Evolutionary conservation across 2,329 filamentous ascomycete species (phyloP).

Genomic region (Penicillium italicum): DNA sequence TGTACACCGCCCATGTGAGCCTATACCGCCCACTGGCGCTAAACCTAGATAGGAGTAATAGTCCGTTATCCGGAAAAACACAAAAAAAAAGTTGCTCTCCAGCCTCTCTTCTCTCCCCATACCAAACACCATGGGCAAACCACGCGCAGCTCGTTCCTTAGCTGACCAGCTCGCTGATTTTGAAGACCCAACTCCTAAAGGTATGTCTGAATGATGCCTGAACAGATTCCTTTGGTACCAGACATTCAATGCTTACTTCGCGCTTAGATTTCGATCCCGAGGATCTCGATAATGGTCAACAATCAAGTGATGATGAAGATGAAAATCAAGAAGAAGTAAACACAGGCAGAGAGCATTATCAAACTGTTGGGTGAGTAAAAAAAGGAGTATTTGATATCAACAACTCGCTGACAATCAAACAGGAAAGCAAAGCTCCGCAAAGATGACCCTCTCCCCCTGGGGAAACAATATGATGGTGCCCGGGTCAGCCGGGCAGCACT

Average conservation of each 20-base stretch:
- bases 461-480: slow-evolving; percentile 75
- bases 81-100: slow-evolving; percentile 23
- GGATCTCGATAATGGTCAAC: slow-evolving; percentile 55
- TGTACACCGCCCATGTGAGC: not conserved
- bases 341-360: slow-evolving; percentile 80
- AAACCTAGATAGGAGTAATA: slow-evolving; percentile 13
- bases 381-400: not conserved
- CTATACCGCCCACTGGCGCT: slow-evolving; percentile 5
- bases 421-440: slow-evolving; percentile 81
- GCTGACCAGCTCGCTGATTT: slow-evolving; percentile 61
- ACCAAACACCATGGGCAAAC: slow-evolving; percentile 44
- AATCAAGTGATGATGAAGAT: slow-evolving; percentile 53
- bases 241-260: slow-evolving; percentile 6
- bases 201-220: slow-evolving; percentile 42
- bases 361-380: slow-evolving; percentile 61
- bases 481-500: slow-evolving; percentile 68
- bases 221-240: not conserved
- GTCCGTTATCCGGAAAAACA: slow-evolving; percentile 24
- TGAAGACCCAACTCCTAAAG: slow-evolving; percentile 60
- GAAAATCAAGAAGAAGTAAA: slow-evolving; percentile 47
- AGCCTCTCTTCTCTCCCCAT: slow-evolving; percentile 5
- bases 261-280: slow-evolving; percentile 75
- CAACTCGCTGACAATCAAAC: slow-evolving; percentile 13
- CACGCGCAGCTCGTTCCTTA: slow-evolving; percentile 48
- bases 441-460: slow-evolving; percentile 64